Evolutionary conservation across 306 rosid species (phyloP), one percentile per base, ranked within the genome.

Genomic region (Arachis stenosperma): DNA sequence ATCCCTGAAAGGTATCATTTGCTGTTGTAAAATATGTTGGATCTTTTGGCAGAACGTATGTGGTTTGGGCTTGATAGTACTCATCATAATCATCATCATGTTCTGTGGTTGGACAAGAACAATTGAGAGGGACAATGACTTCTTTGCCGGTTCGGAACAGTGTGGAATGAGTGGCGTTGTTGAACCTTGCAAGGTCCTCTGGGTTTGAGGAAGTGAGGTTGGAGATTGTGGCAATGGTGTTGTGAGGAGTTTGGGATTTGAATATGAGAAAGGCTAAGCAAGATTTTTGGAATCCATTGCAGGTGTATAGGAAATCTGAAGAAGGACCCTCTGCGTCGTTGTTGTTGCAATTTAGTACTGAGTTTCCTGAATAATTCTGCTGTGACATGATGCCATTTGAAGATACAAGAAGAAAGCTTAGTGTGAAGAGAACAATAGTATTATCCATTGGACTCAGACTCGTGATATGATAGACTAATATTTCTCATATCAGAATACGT

Each of bases 201-300:
- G 83, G 82, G 70, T 77, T 60, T 56, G 88, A 79, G 36, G 80
- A 81, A 3, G 88, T 87, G 82, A 91, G 86, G 67, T 71, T 84
- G 13, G 97, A 80, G 57, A 91, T 81, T 67, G 84, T 40, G 14
- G 71, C 2, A 22, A 73, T 62, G 1, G 91, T 60, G 39, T 81
- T 74, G 64, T 81, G 78, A 27, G 87, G 90, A n/a, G 82, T 78
- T 76, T 64, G 76, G 29, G 96, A 81, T 65, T 71, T 79, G 83
- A 89, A 86, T 73, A 83, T 78, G 81, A 91, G 85, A 75, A 82
- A 91, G 42, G 90, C 36, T 36, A 46, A 39, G 79, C 96, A 86
- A 8, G 87, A 75, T 12, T 48, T 78, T 37, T 61, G 44, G 51
- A 75, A 47, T 64, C 84, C 84, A 58, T 65, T 83, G 78, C 86